A percentile compares a stretch with the other conserved stretches of the same genome.
phyloP scores from a whole-genome alignment of 305 asterid genomes.

The Fraxinus sp. region DNA sequence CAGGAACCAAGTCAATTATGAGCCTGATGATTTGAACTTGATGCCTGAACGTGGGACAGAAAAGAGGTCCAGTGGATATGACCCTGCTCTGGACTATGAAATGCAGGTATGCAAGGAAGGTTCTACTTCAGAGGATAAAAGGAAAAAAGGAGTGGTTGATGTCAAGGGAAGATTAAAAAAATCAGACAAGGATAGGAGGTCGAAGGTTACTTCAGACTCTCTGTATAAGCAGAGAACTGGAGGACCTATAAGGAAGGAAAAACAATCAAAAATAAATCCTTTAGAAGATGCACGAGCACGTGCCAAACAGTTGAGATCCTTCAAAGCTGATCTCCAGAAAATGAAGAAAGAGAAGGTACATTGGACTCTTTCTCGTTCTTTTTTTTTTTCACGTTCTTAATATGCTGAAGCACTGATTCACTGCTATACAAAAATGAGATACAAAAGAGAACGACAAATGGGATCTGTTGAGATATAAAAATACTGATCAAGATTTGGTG shows the following conservation, averaged over 20 bases:
- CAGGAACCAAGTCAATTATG: constrained; percentile 48
- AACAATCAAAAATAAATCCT: constrained; percentile 67
- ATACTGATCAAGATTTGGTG: not conserved
- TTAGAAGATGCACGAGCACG: constrained; percentile 88
- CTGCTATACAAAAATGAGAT: not conserved
- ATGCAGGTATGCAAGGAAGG: constrained; percentile 64
- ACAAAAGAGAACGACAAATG: not conserved
- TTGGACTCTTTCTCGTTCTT: not conserved
- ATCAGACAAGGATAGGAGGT: constrained; percentile 56
- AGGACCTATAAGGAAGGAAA: constrained; percentile 73
- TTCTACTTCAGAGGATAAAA: constrained; percentile 39
- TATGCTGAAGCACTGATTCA: not conserved
- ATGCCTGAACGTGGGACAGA: constrained; percentile 77
- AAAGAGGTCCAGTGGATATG: constrained; percentile 51
- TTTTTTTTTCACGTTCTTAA: not conserved
- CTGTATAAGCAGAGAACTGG: constrained; percentile 63
- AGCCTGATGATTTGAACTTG: constrained; percentile 83
- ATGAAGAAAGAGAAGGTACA: constrained; percentile 87
- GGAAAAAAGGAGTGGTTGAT: constrained; percentile 37
- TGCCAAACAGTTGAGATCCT: constrained; percentile 86
- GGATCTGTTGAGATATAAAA: not conserved
- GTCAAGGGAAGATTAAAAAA: constrained; percentile 48
- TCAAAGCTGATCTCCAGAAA: constrained; percentile 85
- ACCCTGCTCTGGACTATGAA: constrained; percentile 74
- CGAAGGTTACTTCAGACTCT: constrained; percentile 50